phyloP scores from a whole-genome alignment of 176 grass and related monocot species.

The Carex kokanica region DNA sequence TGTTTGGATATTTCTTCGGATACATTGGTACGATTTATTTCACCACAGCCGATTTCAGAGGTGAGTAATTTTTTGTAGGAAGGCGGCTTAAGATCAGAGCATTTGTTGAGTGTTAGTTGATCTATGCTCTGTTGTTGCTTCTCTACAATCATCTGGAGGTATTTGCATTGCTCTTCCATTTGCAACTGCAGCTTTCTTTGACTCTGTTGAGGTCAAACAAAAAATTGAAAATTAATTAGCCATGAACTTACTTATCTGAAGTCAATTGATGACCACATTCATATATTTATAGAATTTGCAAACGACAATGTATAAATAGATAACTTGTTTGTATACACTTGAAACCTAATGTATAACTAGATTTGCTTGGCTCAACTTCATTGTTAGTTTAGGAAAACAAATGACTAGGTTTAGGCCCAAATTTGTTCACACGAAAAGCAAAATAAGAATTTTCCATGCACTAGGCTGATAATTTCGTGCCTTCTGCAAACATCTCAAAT shows the following conservation, averaged over 20 bases:
- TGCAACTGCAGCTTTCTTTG: conserved; percentile 77
- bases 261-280: background rate
- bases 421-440: background rate
- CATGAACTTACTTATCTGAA: background rate
- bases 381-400: background rate
- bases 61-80: background rate
- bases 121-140: conserved; percentile 54
- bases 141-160: conserved; percentile 61
- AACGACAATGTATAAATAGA: background rate
- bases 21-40: background rate
- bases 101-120: conserved; percentile 35
- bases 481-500: conserved; percentile 1
- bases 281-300: background rate
- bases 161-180: conserved; percentile 77
- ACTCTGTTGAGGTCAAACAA: conserved; percentile 32
- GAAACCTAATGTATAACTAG: background rate
- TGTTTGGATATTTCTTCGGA: background rate
- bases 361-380: background rate
- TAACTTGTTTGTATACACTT: background rate
- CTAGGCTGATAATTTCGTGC: background rate
- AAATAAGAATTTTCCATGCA: background rate
- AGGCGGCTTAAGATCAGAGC: background rate
- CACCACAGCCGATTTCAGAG: background rate
- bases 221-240: background rate
- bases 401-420: background rate